A percentile compares a stretch with the other conserved stretches of the same genome.
Conservation (phyloP, 179 eudicot genomes). For the Sideroxylon spinosum region DNA sequence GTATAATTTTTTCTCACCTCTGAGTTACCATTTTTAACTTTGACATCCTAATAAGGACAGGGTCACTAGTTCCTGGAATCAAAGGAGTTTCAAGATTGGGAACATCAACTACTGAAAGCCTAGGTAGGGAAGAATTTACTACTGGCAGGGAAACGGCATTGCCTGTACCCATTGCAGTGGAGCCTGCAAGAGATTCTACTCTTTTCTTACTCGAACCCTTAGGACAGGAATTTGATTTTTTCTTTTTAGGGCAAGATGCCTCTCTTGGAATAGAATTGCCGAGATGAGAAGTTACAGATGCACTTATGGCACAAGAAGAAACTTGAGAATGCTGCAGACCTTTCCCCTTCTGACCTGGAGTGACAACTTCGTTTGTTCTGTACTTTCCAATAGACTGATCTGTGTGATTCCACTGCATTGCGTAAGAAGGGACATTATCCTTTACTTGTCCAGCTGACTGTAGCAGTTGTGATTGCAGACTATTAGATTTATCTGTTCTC, state of each 20-base stretch:
- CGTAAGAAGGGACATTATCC: background rate
- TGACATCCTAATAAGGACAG: slow-evolving; percentile 7
- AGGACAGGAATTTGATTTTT: background rate
- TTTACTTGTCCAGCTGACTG: background rate
- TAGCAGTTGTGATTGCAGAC: slow-evolving; percentile 5
- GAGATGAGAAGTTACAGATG: background rate
- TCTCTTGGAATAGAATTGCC: slow-evolving; percentile 2
- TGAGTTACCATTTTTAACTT: slow-evolving; percentile 1
- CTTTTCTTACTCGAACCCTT: slow-evolving; percentile 4
- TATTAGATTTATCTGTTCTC: background rate
- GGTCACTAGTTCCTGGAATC: slow-evolving; percentile 1
- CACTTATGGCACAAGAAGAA: slow-evolving; percentile 4
- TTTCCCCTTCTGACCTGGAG: slow-evolving; percentile 4
- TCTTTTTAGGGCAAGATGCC: background rate
- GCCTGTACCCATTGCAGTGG: background rate
- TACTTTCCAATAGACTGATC: slow-evolving; percentile 7
- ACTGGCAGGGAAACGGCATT: background rate
- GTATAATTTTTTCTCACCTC: slow-evolving; percentile 5
- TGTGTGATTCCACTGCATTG: background rate
- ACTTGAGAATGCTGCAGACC: slow-evolving; percentile 7
- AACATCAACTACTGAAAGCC: slow-evolving; percentile 5
- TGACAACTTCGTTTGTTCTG: background rate
- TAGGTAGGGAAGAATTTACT: background rate
- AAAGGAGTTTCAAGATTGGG: background rate
- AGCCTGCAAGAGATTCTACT: slow-evolving; percentile 13